Evolutionary conservation across 352 stramenopile genomes (phyloP).

Genomic region (Halophytophthora polymorphica): DNA sequence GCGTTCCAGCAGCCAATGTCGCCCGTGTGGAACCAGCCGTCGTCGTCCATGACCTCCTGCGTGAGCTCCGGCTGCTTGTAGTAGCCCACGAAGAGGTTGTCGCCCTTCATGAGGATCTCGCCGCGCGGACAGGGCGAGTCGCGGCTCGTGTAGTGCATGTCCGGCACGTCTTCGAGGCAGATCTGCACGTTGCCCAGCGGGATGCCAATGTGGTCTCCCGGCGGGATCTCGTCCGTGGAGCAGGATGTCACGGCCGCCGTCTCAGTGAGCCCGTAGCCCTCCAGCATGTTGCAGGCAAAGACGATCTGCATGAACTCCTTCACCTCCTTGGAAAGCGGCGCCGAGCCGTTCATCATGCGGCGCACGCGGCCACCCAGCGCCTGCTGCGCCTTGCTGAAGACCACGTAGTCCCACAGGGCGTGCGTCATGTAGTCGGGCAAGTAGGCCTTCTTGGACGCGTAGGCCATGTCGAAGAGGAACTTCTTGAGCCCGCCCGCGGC

Average conservation of each 20-base stretch:
- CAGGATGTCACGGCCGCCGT: slow-evolving; percentile 37
- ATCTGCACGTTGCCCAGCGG: slow-evolving; percentile 86
- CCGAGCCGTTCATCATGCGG: slow-evolving; percentile 92
- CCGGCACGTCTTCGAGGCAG: slow-evolving; percentile 92
- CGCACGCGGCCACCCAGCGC: slow-evolving; percentile 87
- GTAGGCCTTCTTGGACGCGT: slow-evolving; percentile 69
- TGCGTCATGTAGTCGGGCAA: slow-evolving; percentile 47
- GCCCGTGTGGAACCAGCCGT: slow-evolving; percentile 96
- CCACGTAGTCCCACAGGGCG: slow-evolving; percentile 90
- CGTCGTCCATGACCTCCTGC: slow-evolving; percentile 82
- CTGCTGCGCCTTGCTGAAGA: slow-evolving; percentile 95
- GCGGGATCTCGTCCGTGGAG: slow-evolving; percentile 27
- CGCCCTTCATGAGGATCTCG: slow-evolving; percentile 81
- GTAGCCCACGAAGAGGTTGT: slow-evolving; percentile 90
- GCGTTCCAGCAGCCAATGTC: slow-evolving; percentile 95
- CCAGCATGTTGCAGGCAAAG: slow-evolving; percentile 87
- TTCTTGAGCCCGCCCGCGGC: slow-evolving; percentile 78
- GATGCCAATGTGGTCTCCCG: slow-evolving; percentile 89
- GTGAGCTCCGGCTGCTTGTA: slow-evolving; percentile 94
- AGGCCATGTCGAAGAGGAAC: slow-evolving; percentile 84
- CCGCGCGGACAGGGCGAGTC: slow-evolving; percentile 68
- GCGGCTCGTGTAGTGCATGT: slow-evolving; percentile 93
- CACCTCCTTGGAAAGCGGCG: slow-evolving; percentile 89
- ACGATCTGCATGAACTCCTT: slow-evolving; percentile 94
- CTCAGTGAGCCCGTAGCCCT: slow-evolving; percentile 96